Evolutionary conservation across 2,329 filamentous ascomycete genomes (phyloP).

Genomic region (Colletotrichum australisinense): DNA sequence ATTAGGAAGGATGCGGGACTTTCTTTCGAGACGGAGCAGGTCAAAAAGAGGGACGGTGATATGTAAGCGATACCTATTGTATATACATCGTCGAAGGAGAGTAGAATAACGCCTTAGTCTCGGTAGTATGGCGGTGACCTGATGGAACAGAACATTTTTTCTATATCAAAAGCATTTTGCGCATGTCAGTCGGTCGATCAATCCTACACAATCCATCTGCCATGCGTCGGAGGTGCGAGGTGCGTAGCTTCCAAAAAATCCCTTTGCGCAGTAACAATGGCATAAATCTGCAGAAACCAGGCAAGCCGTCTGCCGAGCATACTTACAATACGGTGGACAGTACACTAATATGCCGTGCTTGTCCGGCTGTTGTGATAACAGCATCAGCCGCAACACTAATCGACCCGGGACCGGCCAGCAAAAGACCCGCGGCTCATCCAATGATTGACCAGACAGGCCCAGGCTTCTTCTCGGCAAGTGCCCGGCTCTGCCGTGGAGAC

Average conservation of each 20-base stretch:
- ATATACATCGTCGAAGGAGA: too few species aligned
- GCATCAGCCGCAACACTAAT: not conserved
- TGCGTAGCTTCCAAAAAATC: too few species aligned
- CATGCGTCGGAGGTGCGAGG: too few species aligned
- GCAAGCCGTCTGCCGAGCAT: not conserved
- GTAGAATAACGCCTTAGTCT: too few species aligned
- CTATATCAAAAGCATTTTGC: not conserved
- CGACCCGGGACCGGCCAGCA: not conserved
- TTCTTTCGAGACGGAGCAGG: too few species aligned
- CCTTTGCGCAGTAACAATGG: not conserved
- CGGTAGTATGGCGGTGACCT: too few species aligned
- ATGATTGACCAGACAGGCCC: too few species aligned
- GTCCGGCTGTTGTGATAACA: not conserved
- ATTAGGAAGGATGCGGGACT: too few species aligned
- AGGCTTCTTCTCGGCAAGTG: conserved; percentile 6
- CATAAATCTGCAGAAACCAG: conserved; percentile 27
- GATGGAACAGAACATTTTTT: too few species aligned
- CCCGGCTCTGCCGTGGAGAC: conserved; percentile 3
- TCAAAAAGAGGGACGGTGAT: too few species aligned
- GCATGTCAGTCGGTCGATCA: conserved; percentile 14
- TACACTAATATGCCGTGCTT: not conserved
- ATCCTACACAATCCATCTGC: not conserved
- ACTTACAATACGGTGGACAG: not conserved
- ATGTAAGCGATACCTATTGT: too few species aligned
- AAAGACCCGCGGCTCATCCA: not conserved